Evolutionary conservation across 305 asterid species (phyloP).

Genomic region (Solanum hybrid): DNA sequence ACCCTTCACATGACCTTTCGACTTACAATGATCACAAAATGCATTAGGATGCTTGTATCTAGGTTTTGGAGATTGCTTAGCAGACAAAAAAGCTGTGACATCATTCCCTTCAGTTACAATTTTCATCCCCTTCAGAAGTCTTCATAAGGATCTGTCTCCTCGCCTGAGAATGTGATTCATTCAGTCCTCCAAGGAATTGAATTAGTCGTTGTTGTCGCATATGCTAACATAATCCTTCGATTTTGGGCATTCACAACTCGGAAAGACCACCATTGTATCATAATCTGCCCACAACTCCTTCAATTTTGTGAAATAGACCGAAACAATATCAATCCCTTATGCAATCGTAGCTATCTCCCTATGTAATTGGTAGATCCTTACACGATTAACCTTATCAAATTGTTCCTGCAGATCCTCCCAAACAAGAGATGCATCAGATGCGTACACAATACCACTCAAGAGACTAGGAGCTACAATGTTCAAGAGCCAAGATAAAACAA

Average conservation of each 20-base stretch:
- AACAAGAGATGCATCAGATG: too few relatives aligned
- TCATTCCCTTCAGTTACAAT: neutral
- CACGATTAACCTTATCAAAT: neutral
- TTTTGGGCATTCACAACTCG: neutral
- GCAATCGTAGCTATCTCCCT: neutral
- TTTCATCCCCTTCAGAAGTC: neutral
- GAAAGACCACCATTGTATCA: neutral
- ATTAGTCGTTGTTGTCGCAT: neutral
- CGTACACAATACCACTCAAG: neutral
- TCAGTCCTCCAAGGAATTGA: neutral
- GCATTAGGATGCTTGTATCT: neutral
- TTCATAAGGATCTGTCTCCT: neutral
- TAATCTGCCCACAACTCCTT: neutral
- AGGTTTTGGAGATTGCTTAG: neutral
- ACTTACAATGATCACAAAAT: too few relatives aligned
- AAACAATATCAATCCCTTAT: neutral
- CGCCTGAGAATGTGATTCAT: neutral
- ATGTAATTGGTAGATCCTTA: neutral
- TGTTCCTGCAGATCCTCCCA: neutral
- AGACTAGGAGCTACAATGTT: neutral
- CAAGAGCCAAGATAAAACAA: neutral
- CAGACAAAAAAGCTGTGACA: neutral
- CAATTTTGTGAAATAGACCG: neutral
- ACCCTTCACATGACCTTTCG: neutral
- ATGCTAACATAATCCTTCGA: neutral